Base-by-base conservation (phyloP, 2,329 filamentous ascomycete species). In the Diatrype stigma region DNA sequence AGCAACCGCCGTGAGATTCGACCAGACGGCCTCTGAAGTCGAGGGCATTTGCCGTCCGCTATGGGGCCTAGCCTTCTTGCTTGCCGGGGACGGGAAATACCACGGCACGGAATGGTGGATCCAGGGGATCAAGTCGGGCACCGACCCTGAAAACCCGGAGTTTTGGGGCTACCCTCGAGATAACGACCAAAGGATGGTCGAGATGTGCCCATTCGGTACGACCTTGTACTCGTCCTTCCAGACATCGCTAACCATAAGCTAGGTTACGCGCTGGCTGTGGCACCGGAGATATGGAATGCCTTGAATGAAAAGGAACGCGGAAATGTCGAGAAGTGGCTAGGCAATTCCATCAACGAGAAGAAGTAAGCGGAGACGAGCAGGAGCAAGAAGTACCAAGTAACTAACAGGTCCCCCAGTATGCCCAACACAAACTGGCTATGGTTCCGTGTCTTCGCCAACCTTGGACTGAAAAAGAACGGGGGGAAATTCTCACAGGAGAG, bases 391-490 rank as follows among this genome's bases (percentile, higher is more conserved):
- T 19, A 21, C 22, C 10, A 23, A 22, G 5, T 14, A 11, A 45
- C 55, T 63, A 54, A 65, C 51, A 47, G 8, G 6, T 16, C 17
- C 17, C n/a, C 22, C 60, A 90, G 87, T 54, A 92, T 92, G 80
- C 81, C 79, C 2, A 80, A 83, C 60, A 82, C 79, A 19, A 79
- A 78, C 56, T 85, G 86, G 86, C 76, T 92, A 3, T 93, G 89
- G 89, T 93, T 93, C 65, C 82, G 89, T 37, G 87, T 93, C 5
- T 93, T 93, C 63, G 88, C 88, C 37, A 93, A 93, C 59, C 76
- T 93, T 1, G 88, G 88, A 0, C 69, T 92, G 32, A 86, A 87
- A 64, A 87, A 85, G 59, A 89, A 90, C 59, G 85, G 86, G 1
- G 87, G 84, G 0, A 79, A 79, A 45, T 89, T 85, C 70, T 88